These are phyloP conservation scores for Populus hybrid DNA, from an alignment of 441 rosid genomes.

Conservation along the genomic window DNA sequence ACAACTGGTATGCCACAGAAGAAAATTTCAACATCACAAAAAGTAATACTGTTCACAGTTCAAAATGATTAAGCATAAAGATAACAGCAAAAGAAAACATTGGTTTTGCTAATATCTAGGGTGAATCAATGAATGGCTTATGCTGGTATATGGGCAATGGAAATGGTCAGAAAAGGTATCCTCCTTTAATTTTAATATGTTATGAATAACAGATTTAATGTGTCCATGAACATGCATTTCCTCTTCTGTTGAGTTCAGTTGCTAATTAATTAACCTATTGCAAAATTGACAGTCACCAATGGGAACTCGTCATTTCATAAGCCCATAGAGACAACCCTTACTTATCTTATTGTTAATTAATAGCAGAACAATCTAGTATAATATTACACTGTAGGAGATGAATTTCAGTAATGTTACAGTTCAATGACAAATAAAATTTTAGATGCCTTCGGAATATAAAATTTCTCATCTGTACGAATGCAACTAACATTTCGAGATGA, in stretches of 20 bases:
- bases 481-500: neutral
- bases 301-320: neutral
- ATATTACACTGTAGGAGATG: neutral
- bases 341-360: neutral
- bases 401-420: neutral
- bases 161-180: neutral
- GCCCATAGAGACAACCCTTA: neutral
- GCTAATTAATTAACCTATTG: neutral
- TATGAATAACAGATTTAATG: no score
- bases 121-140: neutral
- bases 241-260: neutral
- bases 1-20: neutral
- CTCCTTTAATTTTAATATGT: neutral
- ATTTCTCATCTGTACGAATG: neutral
- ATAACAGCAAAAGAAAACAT: neutral
- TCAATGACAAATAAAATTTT: no score
- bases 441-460: neutral
- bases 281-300: neutral
- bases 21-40: neutral
- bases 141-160: neutral
- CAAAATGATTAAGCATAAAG: neutral
- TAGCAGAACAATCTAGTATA: neutral
- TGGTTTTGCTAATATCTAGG: neutral
- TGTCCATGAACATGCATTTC: neutral
- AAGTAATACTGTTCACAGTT: no score